Evolutionary conservation across 192 early-diverging fungal genomes (phyloP).

Genomic region (Coemansia asiatica): DNA sequence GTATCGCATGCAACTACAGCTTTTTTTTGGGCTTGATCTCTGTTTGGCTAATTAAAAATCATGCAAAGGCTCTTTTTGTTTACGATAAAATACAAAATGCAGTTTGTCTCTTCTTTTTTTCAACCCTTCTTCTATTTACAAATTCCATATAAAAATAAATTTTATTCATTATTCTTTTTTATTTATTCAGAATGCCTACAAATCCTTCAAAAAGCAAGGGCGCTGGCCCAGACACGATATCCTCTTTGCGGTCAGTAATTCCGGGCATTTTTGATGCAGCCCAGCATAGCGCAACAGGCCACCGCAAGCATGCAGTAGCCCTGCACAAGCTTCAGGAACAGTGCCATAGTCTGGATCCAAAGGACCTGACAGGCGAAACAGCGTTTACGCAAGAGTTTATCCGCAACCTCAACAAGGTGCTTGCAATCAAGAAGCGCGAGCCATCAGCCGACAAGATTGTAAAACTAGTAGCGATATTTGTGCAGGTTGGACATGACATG

Average conservation of each 20-base stretch:
- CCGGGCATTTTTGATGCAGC: constrained; percentile 76
- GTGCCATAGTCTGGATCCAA: constrained; percentile 45
- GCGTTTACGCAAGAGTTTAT: constrained; percentile 74
- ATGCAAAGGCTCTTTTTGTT: not conserved
- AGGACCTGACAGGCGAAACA: constrained; percentile 59
- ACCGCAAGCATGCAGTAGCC: constrained; percentile 71
- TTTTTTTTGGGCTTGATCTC: not conserved
- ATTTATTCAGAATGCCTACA: not conserved
- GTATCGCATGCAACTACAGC: not conserved
- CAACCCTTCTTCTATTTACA: not conserved
- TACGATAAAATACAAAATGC: not conserved
- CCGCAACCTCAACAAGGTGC: constrained; percentile 76
- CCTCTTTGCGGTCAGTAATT: constrained; percentile 55
- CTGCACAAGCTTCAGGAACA: constrained; percentile 72
- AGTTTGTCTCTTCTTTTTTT: constrained; percentile 3
- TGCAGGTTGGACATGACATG: constrained; percentile 68
- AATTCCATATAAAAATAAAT: not conserved
- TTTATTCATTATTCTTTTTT: not conserved
- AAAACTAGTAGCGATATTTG: constrained; percentile 73
- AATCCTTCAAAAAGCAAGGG: constrained; percentile 34
- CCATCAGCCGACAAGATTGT: constrained; percentile 68
- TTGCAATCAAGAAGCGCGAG: constrained; percentile 74
- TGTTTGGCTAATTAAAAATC: not conserved
- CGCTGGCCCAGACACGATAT: constrained; percentile 41
- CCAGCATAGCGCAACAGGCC: constrained; percentile 63